Conservation (phyloP, 2,329 filamentous ascomycete species). For the Purpureocillium takamizusanense region DNA sequence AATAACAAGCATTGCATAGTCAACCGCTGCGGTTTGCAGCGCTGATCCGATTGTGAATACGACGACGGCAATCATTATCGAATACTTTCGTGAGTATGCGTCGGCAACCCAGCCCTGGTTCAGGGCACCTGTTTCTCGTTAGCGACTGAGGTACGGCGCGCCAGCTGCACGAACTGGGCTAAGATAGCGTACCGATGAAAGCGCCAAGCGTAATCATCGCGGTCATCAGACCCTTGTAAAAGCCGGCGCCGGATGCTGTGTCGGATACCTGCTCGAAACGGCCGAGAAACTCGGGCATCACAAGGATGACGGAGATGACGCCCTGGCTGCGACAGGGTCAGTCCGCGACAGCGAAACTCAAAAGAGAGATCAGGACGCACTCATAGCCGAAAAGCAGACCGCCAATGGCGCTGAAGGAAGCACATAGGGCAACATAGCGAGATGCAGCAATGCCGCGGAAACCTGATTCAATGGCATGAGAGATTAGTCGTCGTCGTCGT, state of each 20-base stretch:
- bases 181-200: slow-evolving; percentile 23
- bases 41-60: slow-evolving; percentile 30
- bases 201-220: slow-evolving; percentile 38
- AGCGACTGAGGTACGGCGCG: no score
- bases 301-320: slow-evolving; percentile 28
- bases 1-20: slow-evolving; percentile 30
- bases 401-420: slow-evolving; percentile 24
- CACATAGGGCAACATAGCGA: slow-evolving; percentile 22
- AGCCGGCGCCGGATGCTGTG: slow-evolving; percentile 26
- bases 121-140: slow-evolving; percentile 27
- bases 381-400: slow-evolving; percentile 29
- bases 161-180: background rate
- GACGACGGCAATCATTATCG: slow-evolving; percentile 22
- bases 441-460: slow-evolving; percentile 21
- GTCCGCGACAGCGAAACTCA: background rate
- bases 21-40: slow-evolving; percentile 30
- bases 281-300: slow-evolving; percentile 23
- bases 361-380: slow-evolving; percentile 1
- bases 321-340: slow-evolving; percentile 19
- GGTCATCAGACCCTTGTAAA: slow-evolving; percentile 33
- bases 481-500: background rate
- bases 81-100: slow-evolving; percentile 19
- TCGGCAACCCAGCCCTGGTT: slow-evolving; percentile 28
- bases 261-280: slow-evolving; percentile 22
- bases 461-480: slow-evolving; percentile 10